Evolutionary conservation across 148 eudicot genomes (phyloP).

Genomic region (Rhododendron vialii): DNA sequence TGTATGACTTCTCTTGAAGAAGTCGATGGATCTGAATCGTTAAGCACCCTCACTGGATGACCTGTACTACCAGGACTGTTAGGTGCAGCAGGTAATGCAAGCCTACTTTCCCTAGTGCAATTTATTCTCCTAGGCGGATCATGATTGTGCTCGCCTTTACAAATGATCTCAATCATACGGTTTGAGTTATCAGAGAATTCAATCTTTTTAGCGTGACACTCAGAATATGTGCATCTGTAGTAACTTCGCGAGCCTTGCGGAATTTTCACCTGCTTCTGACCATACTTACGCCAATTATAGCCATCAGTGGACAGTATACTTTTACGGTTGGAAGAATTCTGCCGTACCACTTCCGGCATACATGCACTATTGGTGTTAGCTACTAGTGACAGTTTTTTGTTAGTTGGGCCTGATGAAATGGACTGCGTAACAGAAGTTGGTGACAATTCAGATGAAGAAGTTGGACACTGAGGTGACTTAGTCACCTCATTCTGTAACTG

Average conservation of each 20-base stretch:
- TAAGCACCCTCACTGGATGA: conserved; percentile 17
- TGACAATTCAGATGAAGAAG: conserved; percentile 25
- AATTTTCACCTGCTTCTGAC: conserved; percentile 85
- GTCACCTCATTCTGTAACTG: conserved; percentile 15
- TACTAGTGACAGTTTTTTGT: conserved; percentile 16
- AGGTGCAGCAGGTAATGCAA: conserved; percentile 18
- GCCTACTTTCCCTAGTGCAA: conserved; percentile 35
- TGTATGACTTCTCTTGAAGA: conserved; percentile 24
- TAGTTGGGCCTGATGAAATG: conserved; percentile 22
- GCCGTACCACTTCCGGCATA: conserved; percentile 15
- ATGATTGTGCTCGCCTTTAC: conserved; percentile 69
- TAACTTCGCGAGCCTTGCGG: conserved; percentile 81
- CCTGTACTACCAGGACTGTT: conserved; percentile 15
- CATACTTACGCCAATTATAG: conserved; percentile 83
- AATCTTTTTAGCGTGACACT: conserved; percentile 69
- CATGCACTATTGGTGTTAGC: conserved; percentile 5
- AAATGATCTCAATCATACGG: conserved; percentile 42
- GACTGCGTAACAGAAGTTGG: conserved; percentile 23
- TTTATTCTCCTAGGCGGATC: conserved; percentile 55
- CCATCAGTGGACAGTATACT: conserved; percentile 41
- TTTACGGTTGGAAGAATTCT: conserved; percentile 19
- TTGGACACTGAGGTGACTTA: conserved; percentile 13
- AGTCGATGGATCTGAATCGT: conserved; percentile 24
- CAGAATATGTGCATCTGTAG: conserved; percentile 57
- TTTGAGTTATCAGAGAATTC: conserved; percentile 55